These are phyloP conservation scores for Hypomyces perniciosus DNA, from an alignment of 2,329 filamentous ascomycete species.

Conservation along the genomic window DNA sequence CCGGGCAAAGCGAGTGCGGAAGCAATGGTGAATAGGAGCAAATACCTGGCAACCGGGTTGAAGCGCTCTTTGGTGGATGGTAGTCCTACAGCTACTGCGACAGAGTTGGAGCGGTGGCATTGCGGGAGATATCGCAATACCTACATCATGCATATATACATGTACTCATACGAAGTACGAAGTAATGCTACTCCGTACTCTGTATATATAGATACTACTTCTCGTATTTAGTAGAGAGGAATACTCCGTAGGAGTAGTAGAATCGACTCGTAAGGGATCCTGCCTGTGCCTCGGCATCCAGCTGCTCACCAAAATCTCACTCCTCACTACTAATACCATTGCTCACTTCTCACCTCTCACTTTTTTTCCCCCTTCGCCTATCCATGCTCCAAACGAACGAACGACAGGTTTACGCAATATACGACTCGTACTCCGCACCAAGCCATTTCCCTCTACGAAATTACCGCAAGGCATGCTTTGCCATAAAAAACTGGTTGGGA, in stretches of 20 bases:
- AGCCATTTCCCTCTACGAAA: not conserved
- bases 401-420: not conserved
- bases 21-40: no score
- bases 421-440: not conserved
- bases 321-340: not conserved
- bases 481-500: no score
- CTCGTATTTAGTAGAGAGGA: no score
- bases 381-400: not conserved
- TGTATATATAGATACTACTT: no score
- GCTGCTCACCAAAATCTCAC: constrained; percentile 8
- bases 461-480: no score
- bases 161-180: no score
- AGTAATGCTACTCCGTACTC: no score
- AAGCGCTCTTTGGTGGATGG: not conserved
- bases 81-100: not conserved
- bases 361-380: not conserved
- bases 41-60: not conserved
- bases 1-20: not conserved
- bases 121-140: not conserved
- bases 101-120: not conserved
- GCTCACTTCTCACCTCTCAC: constrained; percentile 11
- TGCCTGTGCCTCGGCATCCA: not conserved
- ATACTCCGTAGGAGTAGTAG: no score
- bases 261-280: no score
- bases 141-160: no score